Evolutionary conservation across 75 land plant species (phyloP), one percentile per base, ranked within the genome.

Genomic region (Sequoia sempervirens): DNA sequence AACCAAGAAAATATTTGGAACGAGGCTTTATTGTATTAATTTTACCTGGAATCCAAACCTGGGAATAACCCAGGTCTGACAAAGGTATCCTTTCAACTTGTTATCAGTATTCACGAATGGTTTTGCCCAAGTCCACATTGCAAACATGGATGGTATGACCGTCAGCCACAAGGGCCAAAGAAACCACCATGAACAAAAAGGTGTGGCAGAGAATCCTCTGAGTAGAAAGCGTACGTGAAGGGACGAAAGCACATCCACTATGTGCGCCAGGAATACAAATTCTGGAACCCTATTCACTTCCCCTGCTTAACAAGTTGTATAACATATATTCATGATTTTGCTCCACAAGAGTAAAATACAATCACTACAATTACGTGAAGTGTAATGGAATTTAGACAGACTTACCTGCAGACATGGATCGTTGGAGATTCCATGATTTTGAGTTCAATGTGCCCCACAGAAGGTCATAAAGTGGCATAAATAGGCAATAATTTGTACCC

Each of bases 391-490:
- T 61, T 6, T 61, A 61, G 26, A 4, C 5, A 61, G 61, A 61
- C 8, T 61, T 61, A 94, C 94, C 93, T 87, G 85, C 78, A 34
- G 88, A 79, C 23, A 87, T 82, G 61, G 89, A 32, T 30, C 83
- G 79, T 47, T 92, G 95, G 12, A 93, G 82, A 11, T 87, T 80
- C 90, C 92, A 92, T 32, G 99, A 87, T 11, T 91, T 89, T 17
- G 76, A 47, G 83, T 97, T 87, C 10, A 90, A 80, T 0, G 99
- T 97, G 52, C 90, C 88, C 11, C 99, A 93, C 43, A 95, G 64
- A n/a, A 83, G 82, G 84, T 96, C 99, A 80, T 87, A 95, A 0
- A 97, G 86, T 32, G 99, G 99, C 99, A 97, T 95, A 81, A 97
- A 97, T 26, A 97, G 96, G 85, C 97, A 97, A 88, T 89, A 97